Evolutionary conservation across 352 stramenopile species (phyloP).

Genomic region (Phytophthora cajani): DNA sequence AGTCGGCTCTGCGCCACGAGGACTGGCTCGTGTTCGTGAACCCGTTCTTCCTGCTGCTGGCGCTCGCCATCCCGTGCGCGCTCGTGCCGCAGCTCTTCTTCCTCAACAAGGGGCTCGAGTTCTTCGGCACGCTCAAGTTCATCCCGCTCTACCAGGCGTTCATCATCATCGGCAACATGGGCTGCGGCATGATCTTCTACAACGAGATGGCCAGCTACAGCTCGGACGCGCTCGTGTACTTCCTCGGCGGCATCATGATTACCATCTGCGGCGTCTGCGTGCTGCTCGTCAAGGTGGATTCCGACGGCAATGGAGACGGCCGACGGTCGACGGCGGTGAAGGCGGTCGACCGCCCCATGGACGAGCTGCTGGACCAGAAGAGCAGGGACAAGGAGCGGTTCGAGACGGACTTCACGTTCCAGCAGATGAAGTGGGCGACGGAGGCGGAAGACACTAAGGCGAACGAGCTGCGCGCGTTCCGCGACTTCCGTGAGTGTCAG

Average conservation of each 20-base stretch:
- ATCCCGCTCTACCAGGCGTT: slow-evolving; percentile 85
- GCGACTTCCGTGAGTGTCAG: slow-evolving; percentile 76
- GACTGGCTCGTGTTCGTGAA: slow-evolving; percentile 62
- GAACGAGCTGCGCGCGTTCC: slow-evolving; percentile 43
- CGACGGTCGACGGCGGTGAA: slow-evolving; percentile 24
- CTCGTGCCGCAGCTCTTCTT: slow-evolving; percentile 79
- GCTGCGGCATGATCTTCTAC: slow-evolving; percentile 82
- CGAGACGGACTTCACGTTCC: slow-evolving; percentile 60
- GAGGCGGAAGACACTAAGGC: slow-evolving; percentile 29
- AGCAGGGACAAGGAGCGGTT: slow-evolving; percentile 31
- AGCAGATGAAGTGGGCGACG: slow-evolving; percentile 65
- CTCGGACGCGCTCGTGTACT: slow-evolving; percentile 45
- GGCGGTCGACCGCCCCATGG: slow-evolving; percentile 33
- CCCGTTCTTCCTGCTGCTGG: slow-evolving; percentile 73
- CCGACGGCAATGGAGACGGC: slow-evolving; percentile 7
- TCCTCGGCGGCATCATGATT: slow-evolving; percentile 59
- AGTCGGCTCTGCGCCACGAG: slow-evolving; percentile 44
- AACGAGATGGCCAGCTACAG: slow-evolving; percentile 79
- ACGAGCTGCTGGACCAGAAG: slow-evolving; percentile 31
- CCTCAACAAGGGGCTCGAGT: slow-evolving; percentile 80
- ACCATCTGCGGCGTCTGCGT: slow-evolving; percentile 72
- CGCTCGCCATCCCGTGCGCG: slow-evolving; percentile 63
- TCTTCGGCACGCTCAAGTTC: slow-evolving; percentile 83
- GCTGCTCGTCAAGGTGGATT: slow-evolving; percentile 65
- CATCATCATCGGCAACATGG: slow-evolving; percentile 83